A percentile compares a stretch with the other conserved stretches of the same genome.
phyloP scores from a whole-genome alignment of 148 eudicot species.

The Rhododendron ferrugineum region DNA sequence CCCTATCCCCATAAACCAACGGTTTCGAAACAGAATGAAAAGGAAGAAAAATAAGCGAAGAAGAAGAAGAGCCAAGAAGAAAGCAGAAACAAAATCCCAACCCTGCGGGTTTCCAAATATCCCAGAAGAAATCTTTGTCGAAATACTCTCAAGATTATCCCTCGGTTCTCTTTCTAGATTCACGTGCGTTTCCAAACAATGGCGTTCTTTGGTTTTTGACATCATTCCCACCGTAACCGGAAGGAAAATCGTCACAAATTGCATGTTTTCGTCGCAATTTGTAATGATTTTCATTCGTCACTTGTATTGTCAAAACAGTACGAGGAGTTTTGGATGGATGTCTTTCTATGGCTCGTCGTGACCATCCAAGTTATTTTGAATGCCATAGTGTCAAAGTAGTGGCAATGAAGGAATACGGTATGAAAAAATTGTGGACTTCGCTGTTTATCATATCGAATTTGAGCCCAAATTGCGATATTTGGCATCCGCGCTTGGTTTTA shows the following conservation, averaged over 20 bases:
- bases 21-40: too few species aligned
- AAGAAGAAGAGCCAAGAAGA: too few species aligned
- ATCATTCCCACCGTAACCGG: not conserved
- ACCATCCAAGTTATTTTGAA: not conserved
- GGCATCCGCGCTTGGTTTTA: too few species aligned
- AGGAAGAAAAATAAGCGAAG: not conserved
- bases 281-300: too few species aligned
- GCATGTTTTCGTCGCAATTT: too few species aligned
- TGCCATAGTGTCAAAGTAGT: not conserved
- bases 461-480: too few species aligned
- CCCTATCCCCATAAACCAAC: too few species aligned
- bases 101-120: not conserved
- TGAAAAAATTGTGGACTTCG: not conserved
- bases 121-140: not conserved
- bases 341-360: not conserved
- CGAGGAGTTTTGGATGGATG: not conserved
- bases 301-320: too few species aligned
- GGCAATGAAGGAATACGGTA: constrained; percentile 4
- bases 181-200: not conserved
- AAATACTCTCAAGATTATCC: constrained; percentile 3
- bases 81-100: too few species aligned
- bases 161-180: not conserved
- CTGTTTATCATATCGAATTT: not conserved
- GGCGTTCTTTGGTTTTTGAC: not conserved
- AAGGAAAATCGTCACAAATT: too few species aligned